Conservation (phyloP, 176 grass and related monocot genomes). For the Eleusine indica region DNA sequence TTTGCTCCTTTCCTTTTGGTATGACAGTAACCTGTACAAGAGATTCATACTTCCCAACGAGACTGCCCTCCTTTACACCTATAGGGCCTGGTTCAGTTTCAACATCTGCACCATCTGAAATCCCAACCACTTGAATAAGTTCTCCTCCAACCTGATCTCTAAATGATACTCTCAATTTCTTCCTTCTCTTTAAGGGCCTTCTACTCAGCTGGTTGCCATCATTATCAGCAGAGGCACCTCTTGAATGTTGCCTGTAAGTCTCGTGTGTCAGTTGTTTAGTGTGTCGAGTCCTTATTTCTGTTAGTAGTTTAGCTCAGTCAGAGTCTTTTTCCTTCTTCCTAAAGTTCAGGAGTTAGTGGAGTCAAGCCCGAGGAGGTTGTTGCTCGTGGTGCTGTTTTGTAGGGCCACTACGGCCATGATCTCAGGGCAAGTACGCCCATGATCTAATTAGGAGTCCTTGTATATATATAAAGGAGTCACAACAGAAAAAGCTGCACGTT, state of each 20-base stretch:
- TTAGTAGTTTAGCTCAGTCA: no score
- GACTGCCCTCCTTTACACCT: conserved; percentile 94
- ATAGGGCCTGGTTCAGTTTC: conserved; percentile 89
- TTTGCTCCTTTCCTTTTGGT: conserved; percentile 88
- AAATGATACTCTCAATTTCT: conserved; percentile 70
- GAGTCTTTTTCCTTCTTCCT: no score
- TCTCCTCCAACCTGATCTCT: conserved; percentile 87
- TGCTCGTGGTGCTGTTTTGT: no score
- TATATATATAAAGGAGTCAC: no score
- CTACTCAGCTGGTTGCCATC: conserved; percentile 31
- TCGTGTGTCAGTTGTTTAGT: no score
- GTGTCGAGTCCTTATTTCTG: no score
- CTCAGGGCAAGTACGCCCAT: no score
- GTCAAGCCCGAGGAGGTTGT: no score
- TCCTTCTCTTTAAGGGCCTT: conserved; percentile 76
- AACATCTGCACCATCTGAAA: conserved; percentile 90
- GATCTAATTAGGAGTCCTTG: no score
- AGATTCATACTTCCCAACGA: conserved; percentile 98
- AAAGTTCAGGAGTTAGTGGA: no score
- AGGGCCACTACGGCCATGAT: no score
- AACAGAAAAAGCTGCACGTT: no score
- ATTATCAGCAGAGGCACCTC: conserved; percentile 34
- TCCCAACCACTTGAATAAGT: conserved; percentile 93
- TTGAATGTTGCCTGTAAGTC: background rate
- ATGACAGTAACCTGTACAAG: conserved; percentile 86